Evolutionary conservation across 306 rosid species (phyloP).

Genomic region (Macrotyloma uniflorum): DNA sequence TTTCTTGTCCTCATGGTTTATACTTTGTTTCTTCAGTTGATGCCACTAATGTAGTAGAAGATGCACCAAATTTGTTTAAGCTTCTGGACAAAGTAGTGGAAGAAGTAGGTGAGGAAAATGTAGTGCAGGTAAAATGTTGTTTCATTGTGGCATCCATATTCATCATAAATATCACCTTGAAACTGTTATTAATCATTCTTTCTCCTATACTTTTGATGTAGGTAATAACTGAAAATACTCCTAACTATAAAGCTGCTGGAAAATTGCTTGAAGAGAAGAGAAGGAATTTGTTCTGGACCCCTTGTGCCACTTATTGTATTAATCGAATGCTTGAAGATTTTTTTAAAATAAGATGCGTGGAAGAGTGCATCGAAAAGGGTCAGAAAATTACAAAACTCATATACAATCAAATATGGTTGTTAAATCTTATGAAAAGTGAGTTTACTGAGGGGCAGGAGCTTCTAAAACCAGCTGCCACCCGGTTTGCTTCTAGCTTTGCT

Average conservation of each 20-base stretch:
- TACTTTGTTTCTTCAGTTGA: constrained; percentile 86
- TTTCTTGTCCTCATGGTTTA: constrained; percentile 80
- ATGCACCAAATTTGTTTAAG: constrained; percentile 74
- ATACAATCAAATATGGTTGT: constrained; percentile 83
- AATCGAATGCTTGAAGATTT: constrained; percentile 86
- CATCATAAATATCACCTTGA: constrained; percentile 33
- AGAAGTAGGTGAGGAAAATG: constrained; percentile 89
- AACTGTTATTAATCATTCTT: constrained; percentile 26
- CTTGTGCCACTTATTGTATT: constrained; percentile 80
- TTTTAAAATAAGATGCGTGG: constrained; percentile 74
- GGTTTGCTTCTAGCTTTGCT: constrained; percentile 76
- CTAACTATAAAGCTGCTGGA: constrained; percentile 77
- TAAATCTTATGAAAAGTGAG: constrained; percentile 81
- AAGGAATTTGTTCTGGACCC: constrained; percentile 86
- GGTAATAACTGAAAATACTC: constrained; percentile 89
- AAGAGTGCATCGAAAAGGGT: constrained; percentile 89
- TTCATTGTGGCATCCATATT: constrained; percentile 36
- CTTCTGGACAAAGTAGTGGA: constrained; percentile 85
- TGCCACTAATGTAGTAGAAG: constrained; percentile 71
- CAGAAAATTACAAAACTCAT: constrained; percentile 76
- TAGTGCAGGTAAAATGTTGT: constrained; percentile 81
- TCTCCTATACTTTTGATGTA: constrained; percentile 44
- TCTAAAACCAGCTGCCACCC: constrained; percentile 66
- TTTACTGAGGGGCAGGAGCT: constrained; percentile 84
- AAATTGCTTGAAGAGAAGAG: constrained; percentile 95